Evolutionary conservation across 2,329 filamentous ascomycete genomes (phyloP).

Genomic region (Podosphaera xanthii): DNA sequence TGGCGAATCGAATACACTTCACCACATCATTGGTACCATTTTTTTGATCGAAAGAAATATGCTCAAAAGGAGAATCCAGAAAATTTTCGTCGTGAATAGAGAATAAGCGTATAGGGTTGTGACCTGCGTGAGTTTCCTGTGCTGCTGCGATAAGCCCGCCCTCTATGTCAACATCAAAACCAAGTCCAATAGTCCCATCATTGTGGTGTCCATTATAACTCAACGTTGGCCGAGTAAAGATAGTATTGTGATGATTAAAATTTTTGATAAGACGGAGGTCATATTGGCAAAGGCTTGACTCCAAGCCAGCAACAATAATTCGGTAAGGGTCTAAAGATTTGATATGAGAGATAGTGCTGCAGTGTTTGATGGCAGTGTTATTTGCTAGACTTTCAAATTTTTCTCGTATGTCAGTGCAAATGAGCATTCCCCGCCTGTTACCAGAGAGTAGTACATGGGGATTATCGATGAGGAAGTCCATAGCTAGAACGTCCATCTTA

Average conservation of each 20-base stretch:
- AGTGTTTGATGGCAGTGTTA: constrained; percentile 14
- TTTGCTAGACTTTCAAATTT: constrained; percentile 10
- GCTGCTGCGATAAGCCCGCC: constrained; percentile 29
- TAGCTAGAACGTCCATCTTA: constrained; percentile 22
- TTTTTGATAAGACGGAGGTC: constrained; percentile 26
- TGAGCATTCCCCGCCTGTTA: constrained; percentile 24
- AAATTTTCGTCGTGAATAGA: constrained; percentile 10
- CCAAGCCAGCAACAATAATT: constrained; percentile 29
- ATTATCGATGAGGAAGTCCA: constrained; percentile 24
- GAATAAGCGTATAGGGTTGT: constrained; percentile 9
- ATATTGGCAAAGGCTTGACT: constrained; percentile 28
- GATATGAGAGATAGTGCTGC: constrained; percentile 25
- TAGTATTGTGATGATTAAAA: background rate
- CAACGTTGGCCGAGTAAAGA: constrained; percentile 20
- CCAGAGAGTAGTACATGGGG: constrained; percentile 27
- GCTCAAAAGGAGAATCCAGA: constrained; percentile 1
- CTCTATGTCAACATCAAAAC: constrained; percentile 27
- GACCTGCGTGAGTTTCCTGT: constrained; percentile 15
- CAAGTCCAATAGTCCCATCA: constrained; percentile 23
- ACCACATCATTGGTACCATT: background rate
- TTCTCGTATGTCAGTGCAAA: constrained; percentile 13
- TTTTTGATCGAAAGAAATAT: background rate
- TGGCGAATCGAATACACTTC: constrained; percentile 8
- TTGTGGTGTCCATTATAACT: constrained; percentile 29
- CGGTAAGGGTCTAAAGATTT: constrained; percentile 25